Conservation (phyloP, 1,284 basidiomycete genomes). For the Ceratobasidium sp. region DNA sequence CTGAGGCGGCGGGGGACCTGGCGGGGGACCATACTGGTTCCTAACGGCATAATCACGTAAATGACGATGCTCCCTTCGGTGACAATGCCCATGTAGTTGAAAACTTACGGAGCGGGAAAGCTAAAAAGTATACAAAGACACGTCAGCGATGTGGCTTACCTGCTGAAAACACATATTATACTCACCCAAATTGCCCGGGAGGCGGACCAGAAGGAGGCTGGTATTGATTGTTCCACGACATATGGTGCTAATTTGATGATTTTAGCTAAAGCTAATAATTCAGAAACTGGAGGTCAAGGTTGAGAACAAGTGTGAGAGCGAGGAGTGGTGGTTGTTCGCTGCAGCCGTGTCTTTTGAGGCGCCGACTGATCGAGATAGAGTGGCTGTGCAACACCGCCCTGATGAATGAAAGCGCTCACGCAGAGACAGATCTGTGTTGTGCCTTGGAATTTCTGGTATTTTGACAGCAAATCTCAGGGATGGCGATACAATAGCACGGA, state of each 20-base stretch:
- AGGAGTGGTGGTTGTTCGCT: background rate
- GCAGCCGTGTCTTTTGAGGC: conserved; percentile 15
- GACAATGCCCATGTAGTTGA: background rate
- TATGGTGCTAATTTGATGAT: background rate
- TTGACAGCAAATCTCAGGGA: no score
- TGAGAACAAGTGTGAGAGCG: background rate
- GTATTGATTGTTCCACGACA: conserved; percentile 41
- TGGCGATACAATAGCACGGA: no score
- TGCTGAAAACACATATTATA: background rate
- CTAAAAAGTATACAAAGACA: background rate
- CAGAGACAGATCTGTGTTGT: no score
- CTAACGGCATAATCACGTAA: conserved; percentile 31
- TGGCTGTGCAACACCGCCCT: conserved; percentile 21
- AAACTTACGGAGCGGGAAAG: conserved; percentile 31
- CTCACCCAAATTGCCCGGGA: conserved; percentile 38
- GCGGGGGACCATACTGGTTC: conserved; percentile 26
- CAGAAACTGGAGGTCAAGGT: background rate
- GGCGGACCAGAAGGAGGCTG: conserved; percentile 36
- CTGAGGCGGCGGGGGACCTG: conserved; percentile 13
- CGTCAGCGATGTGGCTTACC: conserved; percentile 28
- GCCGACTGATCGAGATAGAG: conserved; percentile 12
- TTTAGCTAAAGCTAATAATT: background rate
- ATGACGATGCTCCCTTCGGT: background rate
- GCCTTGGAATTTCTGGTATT: no score
- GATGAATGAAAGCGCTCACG: background rate